A percentile compares a stretch with the other conserved stretches of the same genome.
These are phyloP conservation scores for Cetraspora pellucida DNA, from an alignment of 192 early-diverging fungal species.

Conservation along the genomic window DNA sequence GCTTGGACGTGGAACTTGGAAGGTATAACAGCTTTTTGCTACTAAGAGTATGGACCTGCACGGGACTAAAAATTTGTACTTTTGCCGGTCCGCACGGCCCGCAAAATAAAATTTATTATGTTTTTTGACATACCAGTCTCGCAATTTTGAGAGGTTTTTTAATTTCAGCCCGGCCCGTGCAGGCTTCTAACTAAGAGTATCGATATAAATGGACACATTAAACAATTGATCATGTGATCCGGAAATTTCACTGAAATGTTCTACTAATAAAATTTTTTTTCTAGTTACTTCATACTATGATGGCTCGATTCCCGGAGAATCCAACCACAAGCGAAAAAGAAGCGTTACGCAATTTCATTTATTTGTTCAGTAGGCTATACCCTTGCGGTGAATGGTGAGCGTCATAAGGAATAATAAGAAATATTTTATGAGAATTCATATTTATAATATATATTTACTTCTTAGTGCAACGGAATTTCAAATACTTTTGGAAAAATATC, in stretches of 20 bases:
- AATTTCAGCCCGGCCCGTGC: too few relatives aligned
- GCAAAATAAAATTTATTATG: too few relatives aligned
- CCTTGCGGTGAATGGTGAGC: slow-evolving; percentile 94
- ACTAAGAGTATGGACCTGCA: background rate
- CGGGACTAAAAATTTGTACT: too few relatives aligned
- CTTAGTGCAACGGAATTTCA: slow-evolving; percentile 86
- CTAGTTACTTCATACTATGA: slow-evolving; percentile 89
- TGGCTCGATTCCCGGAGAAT: slow-evolving; percentile 78
- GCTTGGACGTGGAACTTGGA: slow-evolving; percentile 88
- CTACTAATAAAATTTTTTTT: background rate
- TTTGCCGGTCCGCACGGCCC: too few relatives aligned
- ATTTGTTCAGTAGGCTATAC: slow-evolving; percentile 82
- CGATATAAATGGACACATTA: too few relatives aligned
- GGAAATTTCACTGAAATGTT: background rate
- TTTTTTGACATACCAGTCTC: too few relatives aligned
- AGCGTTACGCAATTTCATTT: slow-evolving; percentile 79
- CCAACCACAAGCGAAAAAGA: slow-evolving; percentile 76
- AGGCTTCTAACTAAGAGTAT: too few relatives aligned
- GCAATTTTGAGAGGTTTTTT: too few relatives aligned
- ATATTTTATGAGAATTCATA: background rate
- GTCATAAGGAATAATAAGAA: background rate
- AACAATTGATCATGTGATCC: background rate
- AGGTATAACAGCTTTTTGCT: slow-evolving; percentile 32
- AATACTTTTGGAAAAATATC: slow-evolving; percentile 70
- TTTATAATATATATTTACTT: background rate